These are phyloP conservation scores for Jaapia argillacea DNA, from an alignment of 768 basidiomycete species.

Conservation along the genomic window DNA sequence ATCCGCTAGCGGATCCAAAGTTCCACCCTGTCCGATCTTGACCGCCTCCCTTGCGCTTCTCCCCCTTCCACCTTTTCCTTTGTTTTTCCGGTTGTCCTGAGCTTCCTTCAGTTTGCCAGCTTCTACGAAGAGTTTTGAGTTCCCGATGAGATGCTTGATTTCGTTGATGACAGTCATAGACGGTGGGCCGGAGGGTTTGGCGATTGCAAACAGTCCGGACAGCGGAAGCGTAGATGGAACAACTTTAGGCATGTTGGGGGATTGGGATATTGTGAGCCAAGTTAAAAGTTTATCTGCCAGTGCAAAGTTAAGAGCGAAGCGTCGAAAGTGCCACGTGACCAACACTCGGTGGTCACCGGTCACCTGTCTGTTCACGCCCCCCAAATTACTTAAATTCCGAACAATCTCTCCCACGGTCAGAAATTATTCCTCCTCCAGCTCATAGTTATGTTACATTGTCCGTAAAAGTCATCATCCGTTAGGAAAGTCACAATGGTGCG, in stretches of 20 bases:
- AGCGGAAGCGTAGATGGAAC: constrained; percentile 44
- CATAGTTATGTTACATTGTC: no score
- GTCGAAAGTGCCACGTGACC: no score
- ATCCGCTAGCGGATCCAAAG: constrained; percentile 92
- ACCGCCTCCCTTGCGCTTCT: constrained; percentile 33
- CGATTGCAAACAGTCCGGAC: constrained; percentile 77
- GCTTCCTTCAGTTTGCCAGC: constrained; percentile 41
- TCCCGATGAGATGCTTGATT: constrained; percentile 68
- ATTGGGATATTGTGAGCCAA: no score
- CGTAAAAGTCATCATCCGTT: no score
- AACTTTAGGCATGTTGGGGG: constrained; percentile 56
- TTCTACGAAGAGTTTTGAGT: constrained; percentile 72
- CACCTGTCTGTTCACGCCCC: no score
- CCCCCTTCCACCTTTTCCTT: constrained; percentile 24
- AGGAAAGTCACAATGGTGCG: no score
- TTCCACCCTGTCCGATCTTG: constrained; percentile 91
- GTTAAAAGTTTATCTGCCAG: no score
- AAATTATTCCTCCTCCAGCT: no score
- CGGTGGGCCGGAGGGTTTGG: constrained; percentile 87
- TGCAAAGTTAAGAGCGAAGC: no score
- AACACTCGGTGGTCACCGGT: no score
- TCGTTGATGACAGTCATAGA: constrained; percentile 88
- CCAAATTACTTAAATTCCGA: no score
- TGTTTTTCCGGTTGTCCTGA: constrained; percentile 31
- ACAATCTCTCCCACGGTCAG: no score